Conservation (phyloP, 352 stramenopile species). For the Thalassiosira delicatula region DNA sequence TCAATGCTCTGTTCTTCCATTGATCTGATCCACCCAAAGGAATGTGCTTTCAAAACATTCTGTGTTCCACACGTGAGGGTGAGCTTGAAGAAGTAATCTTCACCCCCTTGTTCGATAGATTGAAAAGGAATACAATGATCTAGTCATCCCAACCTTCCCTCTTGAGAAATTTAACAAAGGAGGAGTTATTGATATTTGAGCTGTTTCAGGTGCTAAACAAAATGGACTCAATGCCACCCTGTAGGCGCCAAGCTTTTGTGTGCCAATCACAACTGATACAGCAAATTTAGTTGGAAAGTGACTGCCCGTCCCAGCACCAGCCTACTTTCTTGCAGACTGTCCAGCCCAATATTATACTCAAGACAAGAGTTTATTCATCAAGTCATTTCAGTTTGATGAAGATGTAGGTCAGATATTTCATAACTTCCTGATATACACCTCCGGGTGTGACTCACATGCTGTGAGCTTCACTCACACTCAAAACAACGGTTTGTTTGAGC, state of each 20-base stretch:
- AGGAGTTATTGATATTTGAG: constrained; percentile 14
- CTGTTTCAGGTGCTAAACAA: constrained; percentile 38
- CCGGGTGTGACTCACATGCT: constrained; percentile 23
- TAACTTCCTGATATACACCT: constrained; percentile 58
- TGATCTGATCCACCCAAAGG: constrained; percentile 6
- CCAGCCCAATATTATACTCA: constrained; percentile 27
- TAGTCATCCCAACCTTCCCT: constrained; percentile 31
- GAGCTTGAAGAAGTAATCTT: no score
- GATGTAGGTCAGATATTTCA: constrained; percentile 69
- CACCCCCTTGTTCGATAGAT: constrained; percentile 29
- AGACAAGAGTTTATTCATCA: constrained; percentile 20
- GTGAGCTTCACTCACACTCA: constrained; percentile 31
- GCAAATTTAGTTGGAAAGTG: constrained; percentile 35
- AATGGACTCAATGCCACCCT: constrained; percentile 42
- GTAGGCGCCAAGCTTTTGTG: constrained; percentile 25
- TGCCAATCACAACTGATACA: constrained; percentile 18
- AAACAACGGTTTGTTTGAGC: constrained; percentile 3
- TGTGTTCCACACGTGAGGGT: constrained; percentile 33
- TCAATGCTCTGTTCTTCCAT: no score
- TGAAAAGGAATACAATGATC: constrained; percentile 14
- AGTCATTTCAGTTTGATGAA: constrained; percentile 37
- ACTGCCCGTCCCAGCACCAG: constrained; percentile 8
- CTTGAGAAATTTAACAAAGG: neutral
- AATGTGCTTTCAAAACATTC: neutral
- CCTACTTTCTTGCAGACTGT: constrained; percentile 11